These are phyloP conservation scores for Escallonia herrerae DNA, from an alignment of 129 eudicot genomes.

Conservation along the genomic window DNA sequence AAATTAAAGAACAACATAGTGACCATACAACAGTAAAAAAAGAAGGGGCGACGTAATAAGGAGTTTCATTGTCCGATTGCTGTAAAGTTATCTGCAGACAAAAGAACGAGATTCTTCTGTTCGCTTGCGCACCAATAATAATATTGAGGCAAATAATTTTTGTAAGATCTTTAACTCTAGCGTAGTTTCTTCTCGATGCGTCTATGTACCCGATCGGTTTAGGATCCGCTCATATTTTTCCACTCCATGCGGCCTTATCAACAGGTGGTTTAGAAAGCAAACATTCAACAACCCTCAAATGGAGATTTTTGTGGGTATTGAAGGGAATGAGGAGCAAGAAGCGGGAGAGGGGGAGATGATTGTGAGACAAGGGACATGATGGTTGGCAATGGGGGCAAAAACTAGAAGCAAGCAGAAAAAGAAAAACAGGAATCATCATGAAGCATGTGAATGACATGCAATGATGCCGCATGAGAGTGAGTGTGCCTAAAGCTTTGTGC, in stretches of 20 bases:
- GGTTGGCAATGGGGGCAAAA: constrained; percentile 4
- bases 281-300: no score
- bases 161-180: neutral
- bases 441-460: constrained; percentile 12
- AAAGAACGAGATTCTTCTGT: no score
- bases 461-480: constrained; percentile 11
- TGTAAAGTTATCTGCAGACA: no score
- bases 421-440: neutral
- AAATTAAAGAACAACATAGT: no score
- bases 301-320: no score
- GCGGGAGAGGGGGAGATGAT: neutral
- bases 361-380: constrained; percentile 5
- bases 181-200: neutral
- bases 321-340: neutral
- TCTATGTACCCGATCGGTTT: neutral
- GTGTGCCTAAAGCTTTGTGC: neutral
- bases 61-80: no score
- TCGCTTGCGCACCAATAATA: no score
- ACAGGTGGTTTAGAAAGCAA: neutral
- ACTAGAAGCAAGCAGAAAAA: neutral
- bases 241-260: neutral
- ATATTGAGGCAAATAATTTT: no score
- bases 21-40: no score
- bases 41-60: no score
- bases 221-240: neutral